Evolutionary conservation across 306 rosid species (phyloP).

Genomic region (Neltuma alba): DNA sequence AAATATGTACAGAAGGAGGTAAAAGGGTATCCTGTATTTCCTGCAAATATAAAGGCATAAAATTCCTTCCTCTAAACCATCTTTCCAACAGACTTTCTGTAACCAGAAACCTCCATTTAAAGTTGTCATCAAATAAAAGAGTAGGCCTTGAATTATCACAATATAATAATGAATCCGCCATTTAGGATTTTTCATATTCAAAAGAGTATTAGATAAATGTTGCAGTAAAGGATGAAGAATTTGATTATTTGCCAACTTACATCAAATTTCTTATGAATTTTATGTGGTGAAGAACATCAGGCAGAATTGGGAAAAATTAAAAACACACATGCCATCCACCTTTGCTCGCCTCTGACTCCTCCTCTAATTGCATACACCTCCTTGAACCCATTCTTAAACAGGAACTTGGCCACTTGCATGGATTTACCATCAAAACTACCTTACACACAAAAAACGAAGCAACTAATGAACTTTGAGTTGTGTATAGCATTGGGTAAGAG

Average conservation of each 20-base stretch:
- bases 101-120: not conserved
- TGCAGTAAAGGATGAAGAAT: conserved; percentile 12
- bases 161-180: conserved; percentile 14
- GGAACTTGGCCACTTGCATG: conserved; percentile 81
- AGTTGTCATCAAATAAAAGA: not conserved
- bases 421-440: conserved; percentile 75
- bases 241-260: conserved; percentile 2
- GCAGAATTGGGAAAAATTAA: conserved; percentile 21
- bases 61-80: not conserved
- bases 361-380: conserved; percentile 89
- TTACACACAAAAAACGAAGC: conserved; percentile 63
- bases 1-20: conserved; percentile 78
- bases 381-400: conserved; percentile 88
- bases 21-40: conserved; percentile 76
- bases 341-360: conserved; percentile 81
- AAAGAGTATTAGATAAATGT: not conserved
- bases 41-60: conserved; percentile 49
- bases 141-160: not conserved
- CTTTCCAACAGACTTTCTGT: not conserved
- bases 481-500: not conserved
- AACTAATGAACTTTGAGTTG: conserved; percentile 36
- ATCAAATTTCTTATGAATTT: conserved; percentile 15
- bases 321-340: conserved; percentile 75
- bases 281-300: conserved; percentile 13
- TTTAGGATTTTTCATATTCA: conserved; percentile 10